Evolutionary conservation across 2,329 filamentous ascomycete species (phyloP).

Genomic region (Catunica adiposa): DNA sequence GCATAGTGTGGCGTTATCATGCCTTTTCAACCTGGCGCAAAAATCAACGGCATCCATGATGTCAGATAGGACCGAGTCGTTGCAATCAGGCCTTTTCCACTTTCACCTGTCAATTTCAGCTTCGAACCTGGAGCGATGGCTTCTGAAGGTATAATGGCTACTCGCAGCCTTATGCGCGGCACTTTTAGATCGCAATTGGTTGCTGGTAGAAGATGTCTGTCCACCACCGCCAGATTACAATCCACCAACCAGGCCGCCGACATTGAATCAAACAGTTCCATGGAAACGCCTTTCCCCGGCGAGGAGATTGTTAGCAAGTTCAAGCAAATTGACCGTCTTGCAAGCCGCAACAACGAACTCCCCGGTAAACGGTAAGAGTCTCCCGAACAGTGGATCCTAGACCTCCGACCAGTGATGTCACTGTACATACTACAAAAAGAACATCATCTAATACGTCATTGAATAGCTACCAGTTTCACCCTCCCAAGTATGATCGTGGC

Average conservation of each 20-base stretch:
- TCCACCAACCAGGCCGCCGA: constrained; percentile 9
- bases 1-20: constrained; percentile 6
- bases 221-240: constrained; percentile 8
- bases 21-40: constrained; percentile 8
- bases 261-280: constrained; percentile 12
- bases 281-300: constrained; percentile 27
- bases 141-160: constrained; percentile 17
- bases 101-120: not conserved
- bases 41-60: constrained; percentile 8
- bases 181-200: constrained; percentile 10
- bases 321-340: constrained; percentile 23
- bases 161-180: constrained; percentile 16
- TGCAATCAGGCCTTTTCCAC: not conserved
- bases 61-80: not conserved
- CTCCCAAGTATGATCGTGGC: constrained; percentile 87
- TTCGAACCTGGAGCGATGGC: constrained; percentile 7
- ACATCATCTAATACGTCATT: not conserved
- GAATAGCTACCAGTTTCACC: constrained; percentile 77
- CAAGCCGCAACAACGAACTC: constrained; percentile 24
- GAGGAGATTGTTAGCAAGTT: constrained; percentile 26
- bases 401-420: not conserved
- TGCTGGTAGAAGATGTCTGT: constrained; percentile 15
- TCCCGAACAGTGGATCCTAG: not conserved
- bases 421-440: not conserved
- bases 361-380: constrained; percentile 31